Evolutionary conservation across 306 rosid species (phyloP), one percentile per base, ranked within the genome.

Genomic region (Castanea sativa): DNA sequence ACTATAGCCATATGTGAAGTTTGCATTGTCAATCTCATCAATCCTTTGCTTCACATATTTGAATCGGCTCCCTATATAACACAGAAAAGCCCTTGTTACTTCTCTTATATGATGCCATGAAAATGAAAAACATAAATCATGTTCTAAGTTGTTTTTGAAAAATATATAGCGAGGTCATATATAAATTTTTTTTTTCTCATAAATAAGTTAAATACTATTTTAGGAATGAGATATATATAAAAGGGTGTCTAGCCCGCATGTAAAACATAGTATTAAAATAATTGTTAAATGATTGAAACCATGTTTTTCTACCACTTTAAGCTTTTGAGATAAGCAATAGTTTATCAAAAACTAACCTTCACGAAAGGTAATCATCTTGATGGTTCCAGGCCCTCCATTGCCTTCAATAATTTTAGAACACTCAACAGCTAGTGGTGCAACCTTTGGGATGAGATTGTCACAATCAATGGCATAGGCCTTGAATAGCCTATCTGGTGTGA

Each of bases 311-410:
- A 35, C 6, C 8, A 1, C 41, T 35, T 35, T 5, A 35, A 35
- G 2, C 0, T 35, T 35, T 35, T 35, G 25, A 15, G 16, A 12
- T 1, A 20, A 21, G 6, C 10, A 9, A 8, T 32, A 20, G 52
- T 35, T 35, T 35, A 35, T 1, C 41, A 5, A 35, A 10, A 70
- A 68, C 43, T 14, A 33, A 81, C 80, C 83, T 41, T 79, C 78
- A 14, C 61, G 6, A 0, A 83, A 9, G 1, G 78, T 65, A 53
- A 82, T 5, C 58, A 85, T 87, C 76, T 82, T 85, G 69, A 85
- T 16, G 45, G 87, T 85, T 51, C 91, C 87, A 1, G 80, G 80
- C 0, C 87, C 85, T 15, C 90, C 88, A 49, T 60, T 71, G 82
- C 90, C 87, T 80, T 82, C 85, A 51, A 85, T 18, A 51, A 69